These are phyloP conservation scores for Hypsizygus marmoreus DNA, from an alignment of 768 basidiomycete species.

Conservation along the genomic window DNA sequence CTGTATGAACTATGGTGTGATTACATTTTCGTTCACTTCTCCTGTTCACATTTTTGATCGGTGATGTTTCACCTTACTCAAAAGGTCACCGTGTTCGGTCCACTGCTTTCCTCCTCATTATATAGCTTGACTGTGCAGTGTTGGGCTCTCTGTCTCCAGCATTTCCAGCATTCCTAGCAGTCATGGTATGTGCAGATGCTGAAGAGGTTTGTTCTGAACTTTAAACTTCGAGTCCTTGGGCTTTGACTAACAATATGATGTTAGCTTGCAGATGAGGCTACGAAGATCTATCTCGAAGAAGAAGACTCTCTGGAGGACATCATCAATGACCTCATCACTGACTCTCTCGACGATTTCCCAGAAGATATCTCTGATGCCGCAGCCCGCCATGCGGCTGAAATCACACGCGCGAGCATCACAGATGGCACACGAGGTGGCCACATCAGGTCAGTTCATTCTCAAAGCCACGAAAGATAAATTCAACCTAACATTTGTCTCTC, in stretches of 20 bases:
- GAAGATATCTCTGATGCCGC: neutral
- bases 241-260: neutral
- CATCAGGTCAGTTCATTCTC: neutral
- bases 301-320: neutral
- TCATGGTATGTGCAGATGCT: too few relatives aligned
- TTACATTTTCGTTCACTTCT: too few relatives aligned
- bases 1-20: too few relatives aligned
- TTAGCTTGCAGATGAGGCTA: neutral
- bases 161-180: too few relatives aligned
- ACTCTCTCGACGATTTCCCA: neutral
- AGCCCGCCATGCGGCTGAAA: neutral
- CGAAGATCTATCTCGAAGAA: neutral
- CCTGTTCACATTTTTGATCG: too few relatives aligned
- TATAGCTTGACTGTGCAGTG: too few relatives aligned
- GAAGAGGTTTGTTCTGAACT: neutral
- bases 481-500: neutral
- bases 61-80: too few relatives aligned
- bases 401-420: neutral
- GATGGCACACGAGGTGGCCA: neutral
- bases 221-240: too few relatives aligned
- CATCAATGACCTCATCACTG: neutral
- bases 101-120: too few relatives aligned
- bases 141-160: too few relatives aligned
- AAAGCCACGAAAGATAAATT: too few relatives aligned
- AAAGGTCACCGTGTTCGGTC: too few relatives aligned